These are phyloP conservation scores for Anthracocystis setariae DNA, from an alignment of 1,284 basidiomycete species.

Conservation along the genomic window DNA sequence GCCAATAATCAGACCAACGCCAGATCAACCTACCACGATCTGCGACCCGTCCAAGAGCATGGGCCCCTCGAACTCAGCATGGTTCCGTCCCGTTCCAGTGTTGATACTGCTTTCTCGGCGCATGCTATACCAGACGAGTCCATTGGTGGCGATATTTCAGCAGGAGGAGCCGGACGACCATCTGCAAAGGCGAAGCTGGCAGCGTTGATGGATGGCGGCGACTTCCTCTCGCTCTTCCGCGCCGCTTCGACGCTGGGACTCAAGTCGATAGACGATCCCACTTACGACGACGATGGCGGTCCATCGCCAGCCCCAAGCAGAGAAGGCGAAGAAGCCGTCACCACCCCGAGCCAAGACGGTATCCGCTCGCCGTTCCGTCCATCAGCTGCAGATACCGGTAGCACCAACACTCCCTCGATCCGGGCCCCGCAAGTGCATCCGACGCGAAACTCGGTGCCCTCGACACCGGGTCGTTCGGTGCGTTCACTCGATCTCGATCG, in stretches of 20 bases:
- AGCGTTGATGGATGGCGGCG: constrained; percentile 19
- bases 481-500: constrained; percentile 42
- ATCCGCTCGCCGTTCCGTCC: constrained; percentile 7
- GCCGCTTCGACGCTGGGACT: constrained; percentile 20
- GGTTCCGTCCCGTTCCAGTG: constrained; percentile 37
- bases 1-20: constrained; percentile 6
- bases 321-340: constrained; percentile 13
- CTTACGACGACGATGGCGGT: constrained; percentile 1
- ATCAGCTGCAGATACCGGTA: constrained; percentile 16
- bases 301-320: neutral
- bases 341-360: constrained; percentile 19
- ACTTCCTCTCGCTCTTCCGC: constrained; percentile 34
- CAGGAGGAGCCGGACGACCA: constrained; percentile 12
- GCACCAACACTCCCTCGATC: constrained; percentile 26
- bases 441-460: constrained; percentile 19
- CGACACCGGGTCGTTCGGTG: constrained; percentile 29
- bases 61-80: constrained; percentile 30
- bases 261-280: constrained; percentile 17
- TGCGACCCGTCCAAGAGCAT: constrained; percentile 50
- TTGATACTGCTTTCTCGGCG: constrained; percentile 28
- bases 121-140: constrained; percentile 22
- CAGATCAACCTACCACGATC: constrained; percentile 20
- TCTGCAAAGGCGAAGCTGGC: constrained; percentile 8
- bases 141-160: constrained; percentile 8
- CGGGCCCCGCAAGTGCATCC: constrained; percentile 33